These are phyloP conservation scores for Collybia nuda DNA, from an alignment of 768 basidiomycete genomes.

Conservation along the genomic window DNA sequence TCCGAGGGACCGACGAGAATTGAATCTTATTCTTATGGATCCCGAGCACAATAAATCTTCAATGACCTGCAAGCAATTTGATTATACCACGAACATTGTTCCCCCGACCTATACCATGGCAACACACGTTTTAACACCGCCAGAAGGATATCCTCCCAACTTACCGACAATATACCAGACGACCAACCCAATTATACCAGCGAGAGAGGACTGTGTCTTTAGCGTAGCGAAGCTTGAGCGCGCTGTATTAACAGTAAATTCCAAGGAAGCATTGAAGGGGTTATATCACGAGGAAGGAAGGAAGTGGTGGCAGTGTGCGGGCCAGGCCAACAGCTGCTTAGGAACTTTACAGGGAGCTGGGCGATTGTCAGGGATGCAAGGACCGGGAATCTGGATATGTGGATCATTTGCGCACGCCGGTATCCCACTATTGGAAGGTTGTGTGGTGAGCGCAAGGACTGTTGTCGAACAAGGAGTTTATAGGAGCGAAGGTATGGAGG, in stretches of 20 bases:
- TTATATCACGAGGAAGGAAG: conserved; percentile 37
- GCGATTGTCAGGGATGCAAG: conserved; percentile 22
- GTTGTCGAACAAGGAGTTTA: conserved; percentile 49
- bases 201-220: conserved; percentile 46
- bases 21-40: conserved; percentile 53
- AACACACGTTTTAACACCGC: conserved; percentile 57
- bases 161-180: conserved; percentile 59
- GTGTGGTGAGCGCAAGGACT: conserved; percentile 69
- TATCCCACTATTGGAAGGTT: conserved; percentile 79
- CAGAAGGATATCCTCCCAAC: conserved; percentile 28
- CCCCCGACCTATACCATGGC: conserved; percentile 60
- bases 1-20: conserved; percentile 52
- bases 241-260: conserved; percentile 50
- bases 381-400: conserved; percentile 65
- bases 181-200: conserved; percentile 67
- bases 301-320: conserved; percentile 45
- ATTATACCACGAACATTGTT: conserved; percentile 30
- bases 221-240: conserved; percentile 63
- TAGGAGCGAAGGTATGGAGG: conserved; percentile 29
- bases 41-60: background rate
- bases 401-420: conserved; percentile 72
- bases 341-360: conserved; percentile 56
- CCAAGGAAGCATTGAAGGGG: conserved; percentile 50
- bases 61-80: conserved; percentile 2
- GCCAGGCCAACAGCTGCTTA: conserved; percentile 32